phyloP scores from a whole-genome alignment of 495 filamentous ascomycete species.

The Rhizodiscina lignyota region DNA sequence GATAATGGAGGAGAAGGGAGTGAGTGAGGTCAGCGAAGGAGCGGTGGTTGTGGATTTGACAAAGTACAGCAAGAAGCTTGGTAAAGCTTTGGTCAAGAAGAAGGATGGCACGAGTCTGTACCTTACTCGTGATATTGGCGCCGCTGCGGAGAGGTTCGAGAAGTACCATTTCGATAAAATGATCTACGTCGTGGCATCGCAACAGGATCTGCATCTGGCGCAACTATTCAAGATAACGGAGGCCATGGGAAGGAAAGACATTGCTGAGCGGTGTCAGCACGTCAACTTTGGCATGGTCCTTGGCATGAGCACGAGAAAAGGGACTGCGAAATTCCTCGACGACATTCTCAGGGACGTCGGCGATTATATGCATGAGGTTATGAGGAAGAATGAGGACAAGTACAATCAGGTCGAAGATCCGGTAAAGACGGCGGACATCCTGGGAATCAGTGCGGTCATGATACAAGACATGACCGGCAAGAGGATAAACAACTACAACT shows the following conservation, averaged over 20 bases:
- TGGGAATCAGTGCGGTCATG: slow-evolving; percentile 55
- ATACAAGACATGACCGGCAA: slow-evolving; percentile 57
- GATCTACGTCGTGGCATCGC: slow-evolving; percentile 56
- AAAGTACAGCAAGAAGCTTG: slow-evolving; percentile 53
- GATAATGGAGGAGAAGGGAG: slow-evolving; percentile 48
- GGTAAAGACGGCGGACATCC: slow-evolving; percentile 28
- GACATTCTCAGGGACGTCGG: slow-evolving; percentile 47
- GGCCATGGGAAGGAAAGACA: slow-evolving; percentile 46
- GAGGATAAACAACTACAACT: slow-evolving; percentile 49
- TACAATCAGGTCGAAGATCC: slow-evolving; percentile 49
- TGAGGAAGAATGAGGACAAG: slow-evolving; percentile 46
- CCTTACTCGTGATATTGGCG: slow-evolving; percentile 57
- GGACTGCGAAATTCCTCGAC: slow-evolving; percentile 53
- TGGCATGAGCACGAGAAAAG: slow-evolving; percentile 53
- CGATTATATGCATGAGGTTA: slow-evolving; percentile 58
- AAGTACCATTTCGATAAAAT: slow-evolving; percentile 56
- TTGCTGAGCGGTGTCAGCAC: slow-evolving; percentile 45
- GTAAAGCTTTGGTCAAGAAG: slow-evolving; percentile 50
- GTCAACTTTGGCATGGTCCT: slow-evolving; percentile 61
- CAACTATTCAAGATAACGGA: slow-evolving; percentile 58
- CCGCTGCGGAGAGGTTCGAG: slow-evolving; percentile 43
- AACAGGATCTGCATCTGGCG: slow-evolving; percentile 57
- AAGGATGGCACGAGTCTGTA: slow-evolving; percentile 55
- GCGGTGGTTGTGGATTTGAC: slow-evolving; percentile 75
- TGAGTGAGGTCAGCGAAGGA: slow-evolving; percentile 68